Percentiles rank a stretch among this genome's conserved stretches.
phyloP scores from a whole-genome alignment of 2,329 filamentous ascomycete species.

The Fonsecaea multimorphosa region DNA sequence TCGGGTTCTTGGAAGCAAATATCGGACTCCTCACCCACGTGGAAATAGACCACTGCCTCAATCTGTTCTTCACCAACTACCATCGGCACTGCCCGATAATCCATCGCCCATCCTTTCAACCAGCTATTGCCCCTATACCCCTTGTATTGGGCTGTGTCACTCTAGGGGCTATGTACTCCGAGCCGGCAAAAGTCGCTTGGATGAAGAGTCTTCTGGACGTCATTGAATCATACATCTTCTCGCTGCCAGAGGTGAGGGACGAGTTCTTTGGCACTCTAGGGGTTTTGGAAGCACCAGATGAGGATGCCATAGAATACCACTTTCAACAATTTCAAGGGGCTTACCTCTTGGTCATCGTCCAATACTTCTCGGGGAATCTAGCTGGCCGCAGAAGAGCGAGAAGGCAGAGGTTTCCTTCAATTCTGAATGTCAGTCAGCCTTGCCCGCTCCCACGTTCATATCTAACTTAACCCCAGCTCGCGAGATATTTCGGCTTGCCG shows the following conservation, averaged over 20 bases:
- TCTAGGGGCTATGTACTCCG: conserved; percentile 55
- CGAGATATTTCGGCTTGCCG: conserved; percentile 48
- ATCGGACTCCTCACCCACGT: conserved; percentile 44
- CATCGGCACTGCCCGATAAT: conserved; percentile 54
- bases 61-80: conserved; percentile 54
- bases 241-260: conserved; percentile 40
- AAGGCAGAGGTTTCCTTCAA: conserved; percentile 50
- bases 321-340: conserved; percentile 53
- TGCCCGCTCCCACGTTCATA: neutral
- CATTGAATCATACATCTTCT: conserved; percentile 45
- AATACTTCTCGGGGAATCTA: conserved; percentile 54
- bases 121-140: conserved; percentile 46
- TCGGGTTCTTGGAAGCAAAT: conserved; percentile 16
- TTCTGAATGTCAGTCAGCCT: conserved; percentile 46
- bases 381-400: conserved; percentile 51
- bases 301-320: conserved; percentile 43
- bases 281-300: conserved; percentile 37
- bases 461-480: conserved; percentile 42
- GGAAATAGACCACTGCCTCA: conserved; percentile 36
- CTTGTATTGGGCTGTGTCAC: conserved; percentile 51
- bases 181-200: conserved; percentile 26
- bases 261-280: conserved; percentile 51
- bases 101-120: conserved; percentile 51
- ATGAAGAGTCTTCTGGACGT: conserved; percentile 42
- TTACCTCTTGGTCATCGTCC: conserved; percentile 49